Base-by-base conservation (phyloP, 441 rosid genomes). In the Erodium texanum region DNA sequence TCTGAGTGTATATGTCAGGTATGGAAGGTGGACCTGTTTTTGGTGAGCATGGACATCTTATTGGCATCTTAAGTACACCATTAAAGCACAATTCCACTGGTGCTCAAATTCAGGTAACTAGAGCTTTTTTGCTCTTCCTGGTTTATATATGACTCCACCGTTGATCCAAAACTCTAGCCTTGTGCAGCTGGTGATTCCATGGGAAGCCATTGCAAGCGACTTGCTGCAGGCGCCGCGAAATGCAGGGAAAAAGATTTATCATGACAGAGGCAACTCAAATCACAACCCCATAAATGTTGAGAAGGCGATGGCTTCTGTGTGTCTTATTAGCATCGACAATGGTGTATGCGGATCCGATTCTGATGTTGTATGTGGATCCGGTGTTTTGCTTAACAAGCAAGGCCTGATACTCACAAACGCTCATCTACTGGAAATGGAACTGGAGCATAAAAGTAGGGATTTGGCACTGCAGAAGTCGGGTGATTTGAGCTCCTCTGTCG, bases 151-250 rank as follows among this genome's bases (percentile, higher is more conserved):
- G n/a, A n/a, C n/a, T n/a, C n/a, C n/a, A n/a, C n/a, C n/a, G n/a
- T n/a, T n/a, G n/a, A 89, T 81, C 74, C 82, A 86, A 83, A 81
- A 83, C 70, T 85, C 78, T 89, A 87, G 97, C 85, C 81, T 94
- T 87, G 80, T 94, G 83, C 97, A 89, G 99, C 93, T 90, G 82
- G 89, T 95, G 93, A 90, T 95, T 82, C 98, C 98, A 1, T 95
- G 98, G 98, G 93, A 84, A 80, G 97, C 96, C 86, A 83, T 95
- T 82, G 86, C 93, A 81, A 77, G 86, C 76, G 85, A 84, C 83
- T 83, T 89, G 76, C 90, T 92, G 82, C 85, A 79, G 83, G 85
- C 81, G 80, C 82, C 96, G 71, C 79, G 75, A 69, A 75, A 63
- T 69, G 85, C 73, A 64, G 87, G 76, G 70, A 83, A 79, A 82